Conservation (phyloP, 768 basidiomycete genomes). For the Zangia roseola region DNA sequence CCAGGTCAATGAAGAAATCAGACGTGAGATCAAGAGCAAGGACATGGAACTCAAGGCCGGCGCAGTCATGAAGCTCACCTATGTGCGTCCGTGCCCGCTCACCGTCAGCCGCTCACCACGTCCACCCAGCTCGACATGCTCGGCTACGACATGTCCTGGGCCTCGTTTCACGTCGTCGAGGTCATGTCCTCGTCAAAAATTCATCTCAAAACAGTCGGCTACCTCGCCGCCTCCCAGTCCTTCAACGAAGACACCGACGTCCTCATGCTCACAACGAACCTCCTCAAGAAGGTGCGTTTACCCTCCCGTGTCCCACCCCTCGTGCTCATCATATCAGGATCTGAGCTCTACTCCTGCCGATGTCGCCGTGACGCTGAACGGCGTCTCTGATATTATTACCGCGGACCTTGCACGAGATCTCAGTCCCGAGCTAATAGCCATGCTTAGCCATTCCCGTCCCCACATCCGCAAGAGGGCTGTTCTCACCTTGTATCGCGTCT, state of each 20-base stretch:
- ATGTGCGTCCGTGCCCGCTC: constrained; percentile 57
- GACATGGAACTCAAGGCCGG: constrained; percentile 98
- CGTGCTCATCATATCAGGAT: constrained; percentile 50
- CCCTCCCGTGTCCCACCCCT: neutral
- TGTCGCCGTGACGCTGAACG: constrained; percentile 73
- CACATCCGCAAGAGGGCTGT: constrained; percentile 90
- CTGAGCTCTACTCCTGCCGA: constrained; percentile 75
- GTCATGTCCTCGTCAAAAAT: constrained; percentile 93
- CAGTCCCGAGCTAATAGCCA: constrained; percentile 75
- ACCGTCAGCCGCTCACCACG: constrained; percentile 7
- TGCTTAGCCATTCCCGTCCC: constrained; percentile 87
- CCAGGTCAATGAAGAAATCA: constrained; percentile 91
- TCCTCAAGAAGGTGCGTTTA: constrained; percentile 80
- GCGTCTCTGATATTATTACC: constrained; percentile 81
- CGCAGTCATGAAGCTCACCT: constrained; percentile 93
- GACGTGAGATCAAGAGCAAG: constrained; percentile 84
- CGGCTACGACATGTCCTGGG: constrained; percentile 92
- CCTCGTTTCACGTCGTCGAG: constrained; percentile 95
- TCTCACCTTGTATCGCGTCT: constrained; percentile 75
- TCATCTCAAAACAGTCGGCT: constrained; percentile 94
- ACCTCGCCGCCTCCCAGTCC: constrained; percentile 89
- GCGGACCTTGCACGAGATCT: constrained; percentile 91
- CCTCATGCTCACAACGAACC: constrained; percentile 94
- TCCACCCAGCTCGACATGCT: constrained; percentile 88
- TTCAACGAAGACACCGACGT: constrained; percentile 96